Evolutionary conservation across 192 early-diverging fungal species (phyloP), one percentile per base, ranked within the genome.

Genomic region (Coemansia sp.): DNA sequence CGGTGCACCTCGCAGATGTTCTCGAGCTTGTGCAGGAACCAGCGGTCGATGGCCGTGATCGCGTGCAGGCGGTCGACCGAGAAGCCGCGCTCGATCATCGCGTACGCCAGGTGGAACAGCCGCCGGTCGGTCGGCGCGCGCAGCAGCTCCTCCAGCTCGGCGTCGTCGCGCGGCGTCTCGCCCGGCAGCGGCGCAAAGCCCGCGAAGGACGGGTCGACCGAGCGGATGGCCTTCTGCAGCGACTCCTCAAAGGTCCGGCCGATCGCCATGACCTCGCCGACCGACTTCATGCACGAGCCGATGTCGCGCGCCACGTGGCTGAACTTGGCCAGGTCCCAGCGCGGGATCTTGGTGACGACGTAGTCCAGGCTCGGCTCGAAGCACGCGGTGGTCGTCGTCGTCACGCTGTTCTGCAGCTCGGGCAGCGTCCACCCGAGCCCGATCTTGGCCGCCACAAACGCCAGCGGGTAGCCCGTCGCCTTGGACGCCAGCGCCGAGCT

Each of bases 231-330:
- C 87, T 99, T 99, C 76, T 99, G 97, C 71, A 99, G 79, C 40
- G 87, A 89, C 84, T 99, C 97, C 81, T 99, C 97, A 67, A 95
- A 99, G 0, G 95, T 97, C 60, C 97, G 89, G 20, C 96, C 97
- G 77, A 99, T 97, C 5, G 95, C 95, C 97, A 99, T 99, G 63
- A 99, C 96, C 74, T 99, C 97, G 64, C 97, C 97, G 3, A 99
- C 97, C 69, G 89, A 91, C 84, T 99, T 99, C 96, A 98, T 98
- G 47, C 90, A 88, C 24, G 90, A 92, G 16, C 94, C 94, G 58
- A 96, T 88, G 53, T 93, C 88, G 72, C 91, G 89, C 67, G 87
- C 86, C 29, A 99, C 97, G 75, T 92, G 92, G 63, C 92, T 88
- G 82, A 99, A 99, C 84, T 99, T 99, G 62, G 76, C 87, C 62